phyloP scores from a whole-genome alignment of 2,329 filamentous ascomycete species.

The Hirsutella rhossiliensis region DNA sequence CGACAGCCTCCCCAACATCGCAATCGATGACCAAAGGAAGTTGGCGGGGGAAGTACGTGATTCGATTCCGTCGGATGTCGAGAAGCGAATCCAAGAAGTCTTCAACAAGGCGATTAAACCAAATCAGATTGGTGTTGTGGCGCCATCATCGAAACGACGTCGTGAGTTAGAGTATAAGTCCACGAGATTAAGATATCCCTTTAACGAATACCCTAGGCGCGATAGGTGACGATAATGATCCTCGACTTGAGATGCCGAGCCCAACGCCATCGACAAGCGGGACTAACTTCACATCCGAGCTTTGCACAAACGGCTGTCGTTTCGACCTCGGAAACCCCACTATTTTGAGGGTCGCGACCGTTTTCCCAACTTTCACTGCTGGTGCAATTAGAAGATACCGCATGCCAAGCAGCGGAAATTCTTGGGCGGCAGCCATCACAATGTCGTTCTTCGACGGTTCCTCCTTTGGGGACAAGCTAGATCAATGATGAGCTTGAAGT shows the following conservation, averaged over 20 bases:
- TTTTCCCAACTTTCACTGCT: not conserved
- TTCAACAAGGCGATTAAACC: not conserved
- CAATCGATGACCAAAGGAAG: not conserved
- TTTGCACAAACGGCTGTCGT: not conserved
- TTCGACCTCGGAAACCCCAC: not conserved
- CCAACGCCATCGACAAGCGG: not conserved
- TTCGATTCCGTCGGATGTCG: not conserved
- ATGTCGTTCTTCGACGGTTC: constrained; percentile 1
- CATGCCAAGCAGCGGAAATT: not conserved
- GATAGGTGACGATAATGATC: not conserved
- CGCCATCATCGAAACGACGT: not conserved
- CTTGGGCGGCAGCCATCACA: not conserved
- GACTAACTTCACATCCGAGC: not conserved
- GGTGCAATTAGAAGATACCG: not conserved
- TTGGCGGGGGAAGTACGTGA: not conserved
- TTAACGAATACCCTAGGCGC: not conserved
- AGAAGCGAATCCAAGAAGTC: not conserved
- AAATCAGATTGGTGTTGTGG: not conserved
- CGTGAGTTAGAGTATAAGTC: not conserved
- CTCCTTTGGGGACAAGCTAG: not conserved
- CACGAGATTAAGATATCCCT: not conserved
- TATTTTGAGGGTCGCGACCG: not conserved
- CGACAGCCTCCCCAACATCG: not conserved
- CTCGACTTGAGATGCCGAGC: not conserved
- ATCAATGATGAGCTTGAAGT: constrained; percentile 1